Percentiles rank a stretch among this genome's conserved stretches.
Conservation (phyloP, 345 rosid species). For the Cardamine resedifolia region DNA sequence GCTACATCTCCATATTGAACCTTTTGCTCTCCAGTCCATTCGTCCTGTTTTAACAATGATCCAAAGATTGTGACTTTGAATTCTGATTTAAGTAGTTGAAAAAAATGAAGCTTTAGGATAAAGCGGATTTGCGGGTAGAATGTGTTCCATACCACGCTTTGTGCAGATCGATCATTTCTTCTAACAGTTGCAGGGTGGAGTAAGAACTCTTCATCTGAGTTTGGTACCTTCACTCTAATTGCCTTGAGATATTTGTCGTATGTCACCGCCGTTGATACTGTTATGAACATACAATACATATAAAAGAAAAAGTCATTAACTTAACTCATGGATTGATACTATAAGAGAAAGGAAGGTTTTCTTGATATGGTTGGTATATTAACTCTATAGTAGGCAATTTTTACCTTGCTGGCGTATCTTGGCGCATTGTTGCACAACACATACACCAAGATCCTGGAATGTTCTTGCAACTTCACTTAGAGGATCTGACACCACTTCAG, state of each 20-base stretch:
- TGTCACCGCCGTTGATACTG: conserved; percentile 89
- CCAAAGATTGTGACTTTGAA: neutral
- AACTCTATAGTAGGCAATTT: neutral
- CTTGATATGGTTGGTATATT: neutral
- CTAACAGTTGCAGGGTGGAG: conserved; percentile 95
- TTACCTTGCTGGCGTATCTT: conserved; percentile 97
- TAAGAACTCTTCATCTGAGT: conserved; percentile 85
- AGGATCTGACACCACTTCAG: conserved; percentile 92
- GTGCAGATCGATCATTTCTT: conserved; percentile 87
- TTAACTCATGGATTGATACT: neutral
- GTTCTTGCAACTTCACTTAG: conserved; percentile 79
- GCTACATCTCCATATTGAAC: conserved; percentile 70
- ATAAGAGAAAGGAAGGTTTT: neutral
- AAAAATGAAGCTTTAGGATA: neutral
- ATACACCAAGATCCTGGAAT: conserved; percentile 87
- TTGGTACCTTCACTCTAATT: conserved; percentile 85
- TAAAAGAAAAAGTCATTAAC: neutral
- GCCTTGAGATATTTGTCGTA: conserved; percentile 79
- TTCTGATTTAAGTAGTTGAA: neutral
- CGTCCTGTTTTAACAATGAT: conserved; percentile 53
- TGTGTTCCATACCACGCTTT: conserved; percentile 71
- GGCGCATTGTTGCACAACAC: conserved; percentile 93
- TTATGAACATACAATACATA: conserved; percentile 15
- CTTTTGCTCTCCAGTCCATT: conserved; percentile 93
- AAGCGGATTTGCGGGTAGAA: neutral